phyloP scores from a whole-genome alignment of 331 rosid genomes.

The Spiraea crenata region DNA sequence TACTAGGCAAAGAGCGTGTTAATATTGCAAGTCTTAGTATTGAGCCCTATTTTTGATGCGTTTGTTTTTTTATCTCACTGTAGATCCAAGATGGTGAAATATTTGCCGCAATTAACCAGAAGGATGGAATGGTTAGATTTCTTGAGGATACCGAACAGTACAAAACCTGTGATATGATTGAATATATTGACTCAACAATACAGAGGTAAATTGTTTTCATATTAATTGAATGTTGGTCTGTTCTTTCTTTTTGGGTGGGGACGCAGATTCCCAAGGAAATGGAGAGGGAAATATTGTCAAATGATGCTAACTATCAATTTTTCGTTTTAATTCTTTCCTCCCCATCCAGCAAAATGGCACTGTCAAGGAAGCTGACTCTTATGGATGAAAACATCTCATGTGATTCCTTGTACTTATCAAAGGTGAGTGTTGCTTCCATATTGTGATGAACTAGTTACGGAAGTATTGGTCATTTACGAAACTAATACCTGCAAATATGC shows the following conservation, averaged over 20 bases:
- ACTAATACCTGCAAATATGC: not conserved
- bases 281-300: too few relatives aligned
- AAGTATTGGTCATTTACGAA: slow-evolving; percentile 5
- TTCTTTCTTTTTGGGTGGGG: not conserved
- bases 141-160: slow-evolving; percentile 86
- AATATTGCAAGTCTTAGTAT: not conserved
- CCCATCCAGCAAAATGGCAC: slow-evolving; percentile 56
- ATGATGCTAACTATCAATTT: not conserved
- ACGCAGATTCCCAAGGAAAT: not conserved
- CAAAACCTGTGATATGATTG: slow-evolving; percentile 73
- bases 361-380: slow-evolving; percentile 58
- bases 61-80: slow-evolving; percentile 15
- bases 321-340: not conserved
- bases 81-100: slow-evolving; percentile 90
- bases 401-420: slow-evolving; percentile 63
- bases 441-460: slow-evolving; percentile 7
- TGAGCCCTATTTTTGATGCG: slow-evolving; percentile 3
- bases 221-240: not conserved
- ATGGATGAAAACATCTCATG: slow-evolving; percentile 66
- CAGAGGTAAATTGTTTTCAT: slow-evolving; percentile 46
- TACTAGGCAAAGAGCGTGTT: not conserved
- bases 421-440: slow-evolving; percentile 40
- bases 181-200: slow-evolving; percentile 65
- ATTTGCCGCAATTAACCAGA: slow-evolving; percentile 74
- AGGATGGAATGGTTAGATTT: slow-evolving; percentile 94